These are phyloP conservation scores for Hypoxylon sp. DNA, from an alignment of 2,329 filamentous ascomycete genomes.

Conservation along the genomic window DNA sequence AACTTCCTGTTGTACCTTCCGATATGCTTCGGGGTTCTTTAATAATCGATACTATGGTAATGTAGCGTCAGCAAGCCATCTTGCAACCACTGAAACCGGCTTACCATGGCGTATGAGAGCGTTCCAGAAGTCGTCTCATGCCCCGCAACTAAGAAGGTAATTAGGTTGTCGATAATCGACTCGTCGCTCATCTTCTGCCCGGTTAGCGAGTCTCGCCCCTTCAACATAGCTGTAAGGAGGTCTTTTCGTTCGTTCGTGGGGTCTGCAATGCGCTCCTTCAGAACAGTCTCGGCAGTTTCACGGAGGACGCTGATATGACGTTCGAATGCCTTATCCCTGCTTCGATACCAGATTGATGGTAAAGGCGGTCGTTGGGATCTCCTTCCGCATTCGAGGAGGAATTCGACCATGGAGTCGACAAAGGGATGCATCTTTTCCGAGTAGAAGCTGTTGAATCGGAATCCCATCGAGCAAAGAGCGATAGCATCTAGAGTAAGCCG, in stretches of 20 bases:
- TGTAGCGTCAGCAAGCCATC: constrained; percentile 41
- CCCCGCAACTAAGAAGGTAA: constrained; percentile 53
- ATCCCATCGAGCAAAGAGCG: constrained; percentile 67
- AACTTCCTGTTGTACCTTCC: constrained; percentile 65
- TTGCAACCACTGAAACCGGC: constrained; percentile 53
- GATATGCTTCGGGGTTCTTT: constrained; percentile 61
- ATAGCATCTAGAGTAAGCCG: constrained; percentile 72
- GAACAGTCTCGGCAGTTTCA: constrained; percentile 58
- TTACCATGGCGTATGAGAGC: constrained; percentile 59
- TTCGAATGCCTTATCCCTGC: constrained; percentile 49
- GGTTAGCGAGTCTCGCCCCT: constrained; percentile 64
- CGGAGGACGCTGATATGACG: constrained; percentile 57
- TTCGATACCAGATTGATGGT: constrained; percentile 43
- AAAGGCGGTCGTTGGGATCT: constrained; percentile 49
- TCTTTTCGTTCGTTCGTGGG: constrained; percentile 54
- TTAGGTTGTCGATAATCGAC: constrained; percentile 64
- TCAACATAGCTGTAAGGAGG: constrained; percentile 65
- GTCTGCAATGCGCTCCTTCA: constrained; percentile 56
- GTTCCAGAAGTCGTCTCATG: constrained; percentile 67
- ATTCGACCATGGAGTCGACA: constrained; percentile 63
- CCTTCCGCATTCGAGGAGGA: constrained; percentile 60
- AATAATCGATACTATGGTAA: constrained; percentile 52
- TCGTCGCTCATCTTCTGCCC: constrained; percentile 61
- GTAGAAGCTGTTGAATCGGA: constrained; percentile 71
- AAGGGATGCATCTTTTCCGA: constrained; percentile 69